Evolutionary conservation across 257 asterid species (phyloP).

Genomic region (Henckelia pumila): DNA sequence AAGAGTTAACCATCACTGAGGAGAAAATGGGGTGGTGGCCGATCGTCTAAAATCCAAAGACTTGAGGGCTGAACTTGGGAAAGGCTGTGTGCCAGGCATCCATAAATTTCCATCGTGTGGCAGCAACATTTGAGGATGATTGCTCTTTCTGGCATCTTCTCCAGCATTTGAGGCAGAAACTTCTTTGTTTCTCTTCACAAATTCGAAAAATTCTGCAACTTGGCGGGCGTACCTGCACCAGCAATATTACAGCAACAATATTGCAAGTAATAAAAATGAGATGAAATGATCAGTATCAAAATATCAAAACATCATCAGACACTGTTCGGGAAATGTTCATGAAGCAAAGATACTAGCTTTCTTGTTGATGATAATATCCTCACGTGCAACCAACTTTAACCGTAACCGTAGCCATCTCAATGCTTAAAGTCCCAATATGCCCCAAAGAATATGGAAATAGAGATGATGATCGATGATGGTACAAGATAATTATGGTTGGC

Average conservation of each 20-base stretch:
- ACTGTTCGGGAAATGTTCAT: background rate
- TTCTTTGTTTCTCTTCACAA: constrained; percentile 75
- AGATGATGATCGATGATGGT: background rate
- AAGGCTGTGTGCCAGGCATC: constrained; percentile 58
- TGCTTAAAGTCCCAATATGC: background rate
- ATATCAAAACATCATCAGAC: no score
- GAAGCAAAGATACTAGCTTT: background rate
- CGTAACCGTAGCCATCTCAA: background rate
- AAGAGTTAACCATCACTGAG: background rate
- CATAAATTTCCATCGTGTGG: constrained; percentile 61
- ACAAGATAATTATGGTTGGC: background rate
- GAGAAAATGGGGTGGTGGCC: background rate
- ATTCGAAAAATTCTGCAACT: constrained; percentile 90
- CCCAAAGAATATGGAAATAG: background rate
- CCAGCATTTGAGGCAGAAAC: constrained; percentile 29
- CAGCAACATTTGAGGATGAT: constrained; percentile 45
- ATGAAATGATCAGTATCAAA: background rate
- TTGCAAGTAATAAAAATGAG: background rate
- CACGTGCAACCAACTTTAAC: background rate
- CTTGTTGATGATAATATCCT: background rate
- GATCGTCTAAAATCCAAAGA: constrained; percentile 59
- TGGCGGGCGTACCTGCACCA: constrained; percentile 86
- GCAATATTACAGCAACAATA: constrained; percentile 11
- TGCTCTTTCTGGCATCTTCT: constrained; percentile 35
- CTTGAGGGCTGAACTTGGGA: constrained; percentile 56